Percentiles rank a stretch among this genome's conserved stretches.
Conservation (phyloP, 257 asterid species). For the Solanum pennellii region DNA sequence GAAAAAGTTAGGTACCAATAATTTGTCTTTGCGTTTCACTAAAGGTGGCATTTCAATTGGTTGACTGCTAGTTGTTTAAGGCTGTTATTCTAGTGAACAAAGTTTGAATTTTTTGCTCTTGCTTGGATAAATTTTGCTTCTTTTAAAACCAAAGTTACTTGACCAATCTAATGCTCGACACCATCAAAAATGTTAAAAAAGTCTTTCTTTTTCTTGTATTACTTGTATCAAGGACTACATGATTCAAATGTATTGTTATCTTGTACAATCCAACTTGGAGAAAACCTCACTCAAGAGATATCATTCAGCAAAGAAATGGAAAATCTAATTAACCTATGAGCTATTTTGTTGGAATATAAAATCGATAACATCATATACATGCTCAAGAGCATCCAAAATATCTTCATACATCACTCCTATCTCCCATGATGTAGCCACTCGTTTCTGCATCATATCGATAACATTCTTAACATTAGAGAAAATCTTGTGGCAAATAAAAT, state of each 20-base stretch:
- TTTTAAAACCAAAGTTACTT: not conserved
- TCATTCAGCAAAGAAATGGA: not conserved
- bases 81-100: not conserved
- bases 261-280: not conserved
- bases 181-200: not conserved
- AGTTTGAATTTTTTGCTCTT: not conserved
- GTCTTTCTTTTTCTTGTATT: not conserved
- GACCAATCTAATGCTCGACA: not conserved
- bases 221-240: not conserved
- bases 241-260: not conserved
- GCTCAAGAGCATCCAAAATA: not conserved
- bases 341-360: not conserved
- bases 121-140: not conserved
- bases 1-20: not conserved
- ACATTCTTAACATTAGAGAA: not conserved
- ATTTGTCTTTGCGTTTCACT: not conserved
- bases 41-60: not conserved
- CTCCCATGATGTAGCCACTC: not conserved
- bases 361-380: not conserved
- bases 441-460: not conserved
- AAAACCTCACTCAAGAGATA: not conserved
- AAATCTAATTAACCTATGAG: not conserved
- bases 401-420: not conserved
- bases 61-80: not conserved
- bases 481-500: not conserved